phyloP scores from a whole-genome alignment of 352 stramenopile species.

The Thraustochytrium striatum region DNA sequence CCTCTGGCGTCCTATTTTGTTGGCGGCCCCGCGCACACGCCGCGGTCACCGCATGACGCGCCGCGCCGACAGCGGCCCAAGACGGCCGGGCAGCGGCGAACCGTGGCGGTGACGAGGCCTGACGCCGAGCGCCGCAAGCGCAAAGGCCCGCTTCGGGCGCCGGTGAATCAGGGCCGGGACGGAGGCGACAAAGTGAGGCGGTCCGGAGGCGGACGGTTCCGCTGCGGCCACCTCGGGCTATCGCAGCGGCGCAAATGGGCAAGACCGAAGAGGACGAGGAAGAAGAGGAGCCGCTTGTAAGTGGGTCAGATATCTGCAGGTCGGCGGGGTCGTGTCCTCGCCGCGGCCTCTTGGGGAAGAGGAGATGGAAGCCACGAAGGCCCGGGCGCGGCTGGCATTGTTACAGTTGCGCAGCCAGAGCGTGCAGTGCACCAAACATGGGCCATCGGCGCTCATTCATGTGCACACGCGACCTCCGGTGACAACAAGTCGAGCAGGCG shows the following conservation, averaged over 20 bases:
- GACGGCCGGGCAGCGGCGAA: neutral
- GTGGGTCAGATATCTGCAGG: neutral
- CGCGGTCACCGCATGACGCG: neutral
- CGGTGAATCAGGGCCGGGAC: neutral
- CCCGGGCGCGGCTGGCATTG: neutral
- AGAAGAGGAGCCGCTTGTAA: neutral
- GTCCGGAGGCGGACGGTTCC: too few species aligned
- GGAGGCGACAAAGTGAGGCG: neutral
- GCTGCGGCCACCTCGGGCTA: neutral
- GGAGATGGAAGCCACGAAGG: neutral
- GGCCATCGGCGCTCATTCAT: neutral
- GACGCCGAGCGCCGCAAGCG: neutral
- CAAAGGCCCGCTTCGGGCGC: neutral
- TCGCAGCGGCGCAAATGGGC: neutral
- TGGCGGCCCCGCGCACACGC: neutral
- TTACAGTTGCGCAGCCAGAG: slow-evolving; percentile 15
- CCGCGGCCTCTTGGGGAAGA: neutral
- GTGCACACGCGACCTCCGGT: neutral
- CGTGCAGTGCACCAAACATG: neutral
- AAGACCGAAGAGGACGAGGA: neutral
- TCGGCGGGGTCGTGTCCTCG: too few species aligned
- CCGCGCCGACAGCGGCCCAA: neutral
- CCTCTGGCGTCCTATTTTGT: slow-evolving; percentile 10
- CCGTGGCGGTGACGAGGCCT: neutral
- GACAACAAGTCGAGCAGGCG: neutral